Base-by-base conservation (phyloP, 2,329 filamentous ascomycete genomes). In the Diaporthe helianthi region DNA sequence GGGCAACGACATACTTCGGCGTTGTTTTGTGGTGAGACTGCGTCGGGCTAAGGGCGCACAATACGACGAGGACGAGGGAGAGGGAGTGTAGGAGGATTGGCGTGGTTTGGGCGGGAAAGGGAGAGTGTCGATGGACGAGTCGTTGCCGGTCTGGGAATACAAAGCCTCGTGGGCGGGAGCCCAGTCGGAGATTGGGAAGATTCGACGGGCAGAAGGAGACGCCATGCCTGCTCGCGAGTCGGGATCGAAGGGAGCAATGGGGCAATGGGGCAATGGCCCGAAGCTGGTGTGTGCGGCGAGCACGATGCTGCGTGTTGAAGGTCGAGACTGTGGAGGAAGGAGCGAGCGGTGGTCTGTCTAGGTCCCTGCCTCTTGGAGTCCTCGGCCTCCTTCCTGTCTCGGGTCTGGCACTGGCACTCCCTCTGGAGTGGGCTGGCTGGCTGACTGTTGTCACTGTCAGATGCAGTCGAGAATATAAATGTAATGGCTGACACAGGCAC, bases 1-100 rank as follows among this genome's bases (percentile, higher is more conserved):
- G 8, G 83, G 79, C 17, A 86, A 74, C 8, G 84, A 85, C 58
- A 84, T 77, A 76, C 84, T 87, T 74, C 84, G 78, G 76, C 33
- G 52, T 54, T 51, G 65, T 44, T 69, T 71, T n/a, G 70, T 64
- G 13, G 63, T 51, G 9, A 38, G 41, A 4, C 63, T 52, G 17
- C 69, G 69, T 17, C 31, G 54, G 22, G 63, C 54, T 8, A 55
- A 22, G n/a, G 65, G n/a, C 49, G 67, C 38, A 26, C 71, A 71
- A 70, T 77, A 79, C 33, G 76, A 73, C 72, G 80, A 79, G 68
- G 77, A 73, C 60, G 73, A 71, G 70, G 73, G 69, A 10, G 52
- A 67, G 15, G 65, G 38, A 33, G 73, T 70, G 60, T 74, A 65
- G 63, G 75, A 69, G 51, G 73, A 69, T 67, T 79, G 73, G 67